These are phyloP conservation scores for Lactifluus hygrophoroides DNA, from an alignment of 768 basidiomycete genomes.

Conservation along the genomic window DNA sequence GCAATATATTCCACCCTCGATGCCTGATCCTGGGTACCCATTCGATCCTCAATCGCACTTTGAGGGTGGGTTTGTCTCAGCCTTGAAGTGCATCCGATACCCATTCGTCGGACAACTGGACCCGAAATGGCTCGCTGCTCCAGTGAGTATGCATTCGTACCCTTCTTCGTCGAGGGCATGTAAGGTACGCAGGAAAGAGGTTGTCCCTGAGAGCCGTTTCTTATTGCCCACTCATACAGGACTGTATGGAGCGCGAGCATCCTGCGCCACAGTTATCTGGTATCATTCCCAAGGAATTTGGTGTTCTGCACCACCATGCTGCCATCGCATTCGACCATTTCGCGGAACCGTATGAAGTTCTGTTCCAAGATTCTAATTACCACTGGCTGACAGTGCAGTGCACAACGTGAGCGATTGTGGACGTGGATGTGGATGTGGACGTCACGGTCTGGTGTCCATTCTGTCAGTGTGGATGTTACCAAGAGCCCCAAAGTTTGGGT, in stretches of 20 bases:
- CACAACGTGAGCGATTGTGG: no score
- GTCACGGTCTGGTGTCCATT: no score
- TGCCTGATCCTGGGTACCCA: slow-evolving; percentile 62
- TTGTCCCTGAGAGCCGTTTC: not conserved
- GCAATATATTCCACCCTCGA: slow-evolving; percentile 69
- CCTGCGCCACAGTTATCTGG: slow-evolving; percentile 56
- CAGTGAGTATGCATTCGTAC: slow-evolving; percentile 91
- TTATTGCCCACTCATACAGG: slow-evolving; percentile 19
- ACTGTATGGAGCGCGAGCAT: slow-evolving; percentile 54
- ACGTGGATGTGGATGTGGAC: no score
- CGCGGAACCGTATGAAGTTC: slow-evolving; percentile 54
- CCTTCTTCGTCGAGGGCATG: slow-evolving; percentile 77
- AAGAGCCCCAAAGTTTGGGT: no score
- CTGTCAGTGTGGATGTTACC: no score
- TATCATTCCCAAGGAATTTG: slow-evolving; percentile 65
- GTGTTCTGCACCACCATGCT: slow-evolving; percentile 61
- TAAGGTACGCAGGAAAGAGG: slow-evolving; percentile 43
- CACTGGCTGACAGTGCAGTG: no score
- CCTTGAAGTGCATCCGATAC: slow-evolving; percentile 71
- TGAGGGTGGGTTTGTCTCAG: slow-evolving; percentile 76
- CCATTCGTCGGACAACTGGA: slow-evolving; percentile 74
- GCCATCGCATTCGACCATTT: slow-evolving; percentile 74
- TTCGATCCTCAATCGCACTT: slow-evolving; percentile 44
- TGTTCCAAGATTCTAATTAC: slow-evolving; percentile 60
- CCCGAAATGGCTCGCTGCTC: slow-evolving; percentile 79